Evolutionary conservation across 2,329 filamentous ascomycete genomes (phyloP), one percentile per base, ranked within the genome.

Genomic region (Xylariaceae sp.): DNA sequence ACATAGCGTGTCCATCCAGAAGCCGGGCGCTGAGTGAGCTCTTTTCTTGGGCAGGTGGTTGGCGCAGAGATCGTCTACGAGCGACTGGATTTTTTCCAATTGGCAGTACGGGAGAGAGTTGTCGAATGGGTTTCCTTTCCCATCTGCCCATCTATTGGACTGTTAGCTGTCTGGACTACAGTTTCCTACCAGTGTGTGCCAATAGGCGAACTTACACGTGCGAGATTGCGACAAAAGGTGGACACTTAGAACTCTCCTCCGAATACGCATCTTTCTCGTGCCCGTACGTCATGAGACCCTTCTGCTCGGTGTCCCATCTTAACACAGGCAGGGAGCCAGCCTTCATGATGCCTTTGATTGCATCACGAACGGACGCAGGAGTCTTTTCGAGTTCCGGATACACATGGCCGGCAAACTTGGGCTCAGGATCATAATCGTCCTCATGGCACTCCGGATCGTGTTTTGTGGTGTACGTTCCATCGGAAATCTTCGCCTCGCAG

Each of bases 1-100:
- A 18, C 37, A 41, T 11, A 41, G 20, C 20, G 37, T 41, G 23
- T 41, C 37, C 37, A 41, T 41, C 37, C 37, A 41, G 15, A 41
- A 41, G 20, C 37, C 37, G 15, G 37, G 37, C 10, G 37, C 8
- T 41, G 13, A 16, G 18, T 41, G 37, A 11, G 37, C 37, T 24
- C 18, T 21, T 26, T 41, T 41, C 20, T 41, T 21, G 23, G 37
- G 18, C 8, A 41, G 8, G 15, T 41, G 37, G 37, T 41, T 41
- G 37, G 37, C 20, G 15, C 37, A 41, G 20, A 41, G 37, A 23
- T 41, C 37, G 37, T 41, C 15, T 36, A 36, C 33, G 6, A 36
- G 33, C 15, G 33, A 10, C 15, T 36, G 33, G 15, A 36, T 36
- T 15, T 36, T 36, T 15, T 36, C 33, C 9, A 36, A 15, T 15